Evolutionary conservation across 2,329 filamentous ascomycete species (phyloP).

Genomic region (Ilyonectria destructans): DNA sequence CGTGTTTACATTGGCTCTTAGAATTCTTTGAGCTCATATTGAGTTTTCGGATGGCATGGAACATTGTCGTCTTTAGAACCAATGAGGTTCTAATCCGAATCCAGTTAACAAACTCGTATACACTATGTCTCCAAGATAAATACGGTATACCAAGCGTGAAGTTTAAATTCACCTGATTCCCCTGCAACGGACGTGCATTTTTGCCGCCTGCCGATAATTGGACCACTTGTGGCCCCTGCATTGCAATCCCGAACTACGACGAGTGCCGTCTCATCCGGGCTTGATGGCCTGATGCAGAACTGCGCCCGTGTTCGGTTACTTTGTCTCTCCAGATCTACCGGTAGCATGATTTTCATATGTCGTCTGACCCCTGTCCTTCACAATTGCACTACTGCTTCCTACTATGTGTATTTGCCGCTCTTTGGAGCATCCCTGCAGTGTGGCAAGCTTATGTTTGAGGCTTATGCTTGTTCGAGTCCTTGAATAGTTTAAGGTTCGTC

Average conservation of each 20-base stretch:
- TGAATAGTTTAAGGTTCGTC: too few species aligned
- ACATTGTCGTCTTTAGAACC: background rate
- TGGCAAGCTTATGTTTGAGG: background rate
- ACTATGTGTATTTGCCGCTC: background rate
- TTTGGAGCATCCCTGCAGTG: background rate
- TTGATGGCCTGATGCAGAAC: background rate
- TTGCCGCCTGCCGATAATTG: background rate
- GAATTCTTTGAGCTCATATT: background rate
- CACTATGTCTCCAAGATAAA: background rate
- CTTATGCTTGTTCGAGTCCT: too few species aligned
- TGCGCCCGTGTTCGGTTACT: background rate
- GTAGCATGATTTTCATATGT: background rate
- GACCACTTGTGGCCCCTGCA: too few species aligned
- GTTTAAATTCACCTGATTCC: background rate
- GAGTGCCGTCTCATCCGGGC: background rate
- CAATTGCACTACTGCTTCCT: background rate
- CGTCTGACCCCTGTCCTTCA: background rate
- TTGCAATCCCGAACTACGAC: background rate
- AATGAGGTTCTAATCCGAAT: background rate
- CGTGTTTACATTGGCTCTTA: background rate
- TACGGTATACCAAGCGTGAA: background rate
- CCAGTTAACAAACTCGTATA: background rate
- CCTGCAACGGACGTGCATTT: too few species aligned
- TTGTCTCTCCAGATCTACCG: background rate
- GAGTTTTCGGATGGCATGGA: slow-evolving; percentile 3